Conservation (phyloP, 2,329 filamentous ascomycete genomes). For the Stylonectria norvegica region DNA sequence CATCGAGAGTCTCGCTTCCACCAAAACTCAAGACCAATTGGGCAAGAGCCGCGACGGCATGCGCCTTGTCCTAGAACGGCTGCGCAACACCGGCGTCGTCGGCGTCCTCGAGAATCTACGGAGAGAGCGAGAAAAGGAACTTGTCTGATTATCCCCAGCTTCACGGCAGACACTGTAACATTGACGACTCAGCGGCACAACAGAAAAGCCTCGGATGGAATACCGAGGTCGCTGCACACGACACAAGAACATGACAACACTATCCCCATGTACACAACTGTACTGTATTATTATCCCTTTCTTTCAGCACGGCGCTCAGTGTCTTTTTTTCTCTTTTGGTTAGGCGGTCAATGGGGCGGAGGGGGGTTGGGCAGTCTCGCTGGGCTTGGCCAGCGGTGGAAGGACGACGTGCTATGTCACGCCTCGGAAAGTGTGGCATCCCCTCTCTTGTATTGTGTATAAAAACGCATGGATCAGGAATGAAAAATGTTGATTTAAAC, state of each 20-base stretch:
- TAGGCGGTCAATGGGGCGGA: slow-evolving; percentile 11
- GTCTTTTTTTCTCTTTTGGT: slow-evolving; percentile 29
- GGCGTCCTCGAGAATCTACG: slow-evolving; percentile 56
- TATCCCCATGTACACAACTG: slow-evolving; percentile 27
- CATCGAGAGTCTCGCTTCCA: slow-evolving; percentile 75
- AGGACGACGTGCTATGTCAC: slow-evolving; percentile 24
- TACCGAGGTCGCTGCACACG: slow-evolving; percentile 5
- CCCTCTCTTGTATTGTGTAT: slow-evolving; percentile 38
- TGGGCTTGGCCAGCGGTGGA: slow-evolving; percentile 12
- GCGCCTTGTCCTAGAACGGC: slow-evolving; percentile 72
- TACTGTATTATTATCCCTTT: slow-evolving; percentile 29
- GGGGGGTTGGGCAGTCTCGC: slow-evolving; percentile 1
- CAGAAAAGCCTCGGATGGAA: slow-evolving; percentile 10
- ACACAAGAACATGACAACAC: slow-evolving; percentile 10
- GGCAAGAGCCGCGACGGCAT: slow-evolving; percentile 81
- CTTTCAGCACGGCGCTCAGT: slow-evolving; percentile 36
- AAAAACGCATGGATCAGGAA: slow-evolving; percentile 19
- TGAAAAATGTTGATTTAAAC: slow-evolving; percentile 12
- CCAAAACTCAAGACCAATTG: slow-evolving; percentile 72
- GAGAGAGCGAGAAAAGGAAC: slow-evolving; percentile 38
- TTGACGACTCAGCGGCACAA: slow-evolving; percentile 21
- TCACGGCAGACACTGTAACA: slow-evolving; percentile 21
- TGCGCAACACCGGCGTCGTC: slow-evolving; percentile 56
- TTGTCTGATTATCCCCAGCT: slow-evolving; percentile 17
- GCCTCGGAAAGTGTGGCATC: slow-evolving; percentile 34